These are phyloP conservation scores for Phaseolus lunatus DNA, from an alignment of 306 rosid species.

Conservation along the genomic window DNA sequence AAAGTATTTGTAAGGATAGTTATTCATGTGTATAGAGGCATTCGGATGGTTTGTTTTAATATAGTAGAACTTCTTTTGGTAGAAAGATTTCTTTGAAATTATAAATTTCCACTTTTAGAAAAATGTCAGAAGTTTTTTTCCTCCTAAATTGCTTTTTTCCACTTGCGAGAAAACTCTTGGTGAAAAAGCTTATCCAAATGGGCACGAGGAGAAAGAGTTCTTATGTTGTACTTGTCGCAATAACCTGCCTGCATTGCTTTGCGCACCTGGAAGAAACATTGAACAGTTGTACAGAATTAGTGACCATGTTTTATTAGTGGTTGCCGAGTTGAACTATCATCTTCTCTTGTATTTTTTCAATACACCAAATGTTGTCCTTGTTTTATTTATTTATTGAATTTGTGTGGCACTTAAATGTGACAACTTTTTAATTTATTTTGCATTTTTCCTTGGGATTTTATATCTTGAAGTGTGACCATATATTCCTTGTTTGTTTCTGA, in stretches of 20 bases:
- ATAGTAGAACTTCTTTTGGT: too few species aligned
- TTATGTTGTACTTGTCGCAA: too few species aligned
- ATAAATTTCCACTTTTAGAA: not conserved
- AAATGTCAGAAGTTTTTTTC: not conserved
- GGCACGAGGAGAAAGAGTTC: too few species aligned
- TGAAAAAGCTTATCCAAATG: not conserved
- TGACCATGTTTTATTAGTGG: not conserved
- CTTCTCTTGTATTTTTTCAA: constrained; percentile 12
- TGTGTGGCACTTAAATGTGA: not conserved
- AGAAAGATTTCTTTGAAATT: too few species aligned
- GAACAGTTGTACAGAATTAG: too few species aligned
- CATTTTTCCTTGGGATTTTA: constrained; percentile 31
- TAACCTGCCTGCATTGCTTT: not conserved
- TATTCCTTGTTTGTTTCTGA: constrained; percentile 43
- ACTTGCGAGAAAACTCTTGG: not conserved
- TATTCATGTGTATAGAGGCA: not conserved
- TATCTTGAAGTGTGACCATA: constrained; percentile 35
- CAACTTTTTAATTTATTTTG: constrained; percentile 7
- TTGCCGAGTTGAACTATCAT: not conserved
- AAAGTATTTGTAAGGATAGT: not conserved
- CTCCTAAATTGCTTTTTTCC: not conserved
- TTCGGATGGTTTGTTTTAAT: not conserved
- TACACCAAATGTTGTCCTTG: not conserved
- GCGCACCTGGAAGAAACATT: too few species aligned
- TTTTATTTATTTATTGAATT: not conserved